These are phyloP conservation scores for Penicillium robsamsonii DNA, from an alignment of 495 filamentous ascomycete genomes.

Conservation along the genomic window DNA sequence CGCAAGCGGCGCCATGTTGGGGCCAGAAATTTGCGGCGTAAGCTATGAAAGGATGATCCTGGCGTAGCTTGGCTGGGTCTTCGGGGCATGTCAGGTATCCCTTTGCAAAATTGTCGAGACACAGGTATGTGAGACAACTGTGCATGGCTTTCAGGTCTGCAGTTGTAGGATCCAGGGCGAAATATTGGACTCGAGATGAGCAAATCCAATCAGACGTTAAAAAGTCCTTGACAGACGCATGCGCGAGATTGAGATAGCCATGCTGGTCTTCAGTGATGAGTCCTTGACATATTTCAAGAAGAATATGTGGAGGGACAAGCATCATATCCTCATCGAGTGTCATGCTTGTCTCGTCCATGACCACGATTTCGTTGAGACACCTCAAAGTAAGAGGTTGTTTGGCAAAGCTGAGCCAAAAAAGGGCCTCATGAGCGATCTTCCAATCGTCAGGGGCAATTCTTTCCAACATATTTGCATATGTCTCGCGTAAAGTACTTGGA, in stretches of 20 bases:
- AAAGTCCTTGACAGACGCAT: constrained; percentile 25
- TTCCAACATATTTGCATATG: constrained; percentile 21
- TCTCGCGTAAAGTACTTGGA: constrained; percentile 22
- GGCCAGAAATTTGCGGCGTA: constrained; percentile 24
- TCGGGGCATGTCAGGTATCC: constrained; percentile 10
- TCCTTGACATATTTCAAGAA: constrained; percentile 24
- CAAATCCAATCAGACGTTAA: constrained; percentile 25
- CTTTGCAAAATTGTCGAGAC: constrained; percentile 21
- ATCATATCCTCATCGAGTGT: constrained; percentile 25
- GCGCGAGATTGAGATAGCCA: constrained; percentile 19
- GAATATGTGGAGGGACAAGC: constrained; percentile 24
- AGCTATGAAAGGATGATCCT: constrained; percentile 7
- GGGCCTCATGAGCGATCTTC: constrained; percentile 17
- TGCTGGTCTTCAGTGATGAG: constrained; percentile 18
- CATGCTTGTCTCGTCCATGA: constrained; percentile 16
- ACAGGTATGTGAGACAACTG: constrained; percentile 22
- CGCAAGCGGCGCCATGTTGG: constrained; percentile 9
- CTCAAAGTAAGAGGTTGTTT: constrained; percentile 13
- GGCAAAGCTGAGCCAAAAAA: constrained; percentile 24
- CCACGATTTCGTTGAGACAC: constrained; percentile 19
- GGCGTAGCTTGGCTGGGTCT: background rate
- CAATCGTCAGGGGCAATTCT: constrained; percentile 15
- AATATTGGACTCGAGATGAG: constrained; percentile 19
- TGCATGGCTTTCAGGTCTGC: constrained; percentile 19
- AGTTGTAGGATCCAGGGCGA: constrained; percentile 17